These are phyloP conservation scores for Inonotus obliquus DNA, from an alignment of 1,284 basidiomycete genomes.

Conservation along the genomic window DNA sequence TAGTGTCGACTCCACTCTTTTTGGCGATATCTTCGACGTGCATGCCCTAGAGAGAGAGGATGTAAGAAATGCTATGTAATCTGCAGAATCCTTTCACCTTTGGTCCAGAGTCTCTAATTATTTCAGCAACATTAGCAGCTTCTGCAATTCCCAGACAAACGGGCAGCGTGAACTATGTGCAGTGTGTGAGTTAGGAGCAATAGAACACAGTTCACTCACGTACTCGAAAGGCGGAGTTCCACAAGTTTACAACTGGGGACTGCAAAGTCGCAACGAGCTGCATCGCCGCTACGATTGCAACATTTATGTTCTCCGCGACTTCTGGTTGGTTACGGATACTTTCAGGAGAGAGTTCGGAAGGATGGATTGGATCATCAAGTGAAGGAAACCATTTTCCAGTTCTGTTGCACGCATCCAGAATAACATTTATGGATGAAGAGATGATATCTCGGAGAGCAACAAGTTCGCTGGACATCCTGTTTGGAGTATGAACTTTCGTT, in stretches of 20 bases:
- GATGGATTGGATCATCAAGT: conserved; percentile 1
- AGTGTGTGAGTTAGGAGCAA: not conserved
- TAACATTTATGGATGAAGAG: conserved; percentile 5
- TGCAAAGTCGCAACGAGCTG: conserved; percentile 34
- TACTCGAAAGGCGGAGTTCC: conserved; percentile 6
- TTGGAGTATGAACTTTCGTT: not conserved
- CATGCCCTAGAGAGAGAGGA: conserved; percentile 20
- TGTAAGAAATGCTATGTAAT: not conserved
- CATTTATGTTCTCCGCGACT: conserved; percentile 29
- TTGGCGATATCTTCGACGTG: conserved; percentile 26
- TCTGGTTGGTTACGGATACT: conserved; percentile 21
- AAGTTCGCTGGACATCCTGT: conserved; percentile 6
- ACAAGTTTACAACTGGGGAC: conserved; percentile 24
- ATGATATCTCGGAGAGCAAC: conserved; percentile 13
- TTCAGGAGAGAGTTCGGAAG: conserved; percentile 13
- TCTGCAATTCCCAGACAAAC: conserved; percentile 27
- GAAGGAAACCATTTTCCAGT: conserved; percentile 7
- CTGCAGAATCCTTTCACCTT: conserved; percentile 23
- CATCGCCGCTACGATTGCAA: conserved; percentile 33
- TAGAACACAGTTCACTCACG: not conserved
- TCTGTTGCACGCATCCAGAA: conserved; percentile 8
- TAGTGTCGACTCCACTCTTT: conserved; percentile 20
- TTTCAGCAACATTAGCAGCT: conserved; percentile 32
- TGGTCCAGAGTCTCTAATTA: conserved; percentile 32
- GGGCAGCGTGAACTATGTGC: conserved; percentile 15